Conservation (phyloP, 352 stramenopile species). For the Pythium phragmitis region DNA sequence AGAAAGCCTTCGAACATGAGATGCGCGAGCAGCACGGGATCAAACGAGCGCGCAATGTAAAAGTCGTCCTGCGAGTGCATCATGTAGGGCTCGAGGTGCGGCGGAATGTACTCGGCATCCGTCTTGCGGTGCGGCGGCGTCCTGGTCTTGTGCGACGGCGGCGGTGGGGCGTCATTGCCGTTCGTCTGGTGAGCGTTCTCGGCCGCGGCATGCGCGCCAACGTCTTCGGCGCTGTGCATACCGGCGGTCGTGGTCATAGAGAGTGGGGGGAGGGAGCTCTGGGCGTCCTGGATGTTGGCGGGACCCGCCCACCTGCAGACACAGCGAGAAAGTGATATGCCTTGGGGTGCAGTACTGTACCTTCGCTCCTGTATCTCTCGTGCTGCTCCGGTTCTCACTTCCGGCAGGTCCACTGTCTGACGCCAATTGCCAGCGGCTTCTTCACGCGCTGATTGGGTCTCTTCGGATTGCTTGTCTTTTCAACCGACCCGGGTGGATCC, state of each 20-base stretch:
- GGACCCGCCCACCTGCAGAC: too few relatives aligned
- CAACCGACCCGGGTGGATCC: neutral
- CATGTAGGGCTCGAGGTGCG: constrained; percentile 80
- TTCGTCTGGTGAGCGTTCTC: constrained; percentile 20
- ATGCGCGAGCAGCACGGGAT: constrained; percentile 85
- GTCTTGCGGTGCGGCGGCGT: constrained; percentile 15
- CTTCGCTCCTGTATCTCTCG: neutral
- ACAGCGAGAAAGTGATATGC: too few relatives aligned
- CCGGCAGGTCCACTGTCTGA: constrained; percentile 15
- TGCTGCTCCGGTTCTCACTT: neutral
- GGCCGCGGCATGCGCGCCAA: constrained; percentile 22
- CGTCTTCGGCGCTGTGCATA: constrained; percentile 25
- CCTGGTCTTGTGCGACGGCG: neutral
- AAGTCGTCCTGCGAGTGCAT: constrained; percentile 93
- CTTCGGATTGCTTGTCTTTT: constrained; percentile 5
- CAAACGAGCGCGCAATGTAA: constrained; percentile 89
- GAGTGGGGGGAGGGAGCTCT: neutral
- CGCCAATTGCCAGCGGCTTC: neutral
- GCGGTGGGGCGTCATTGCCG: neutral
- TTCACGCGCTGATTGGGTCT: constrained; percentile 8
- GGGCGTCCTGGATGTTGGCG: neutral
- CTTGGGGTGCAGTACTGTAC: neutral
- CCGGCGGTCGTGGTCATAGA: constrained; percentile 20
- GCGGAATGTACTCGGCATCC: constrained; percentile 86
- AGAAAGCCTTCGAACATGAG: constrained; percentile 95